Conservation (phyloP, 148 eudicot species). For the Amaranthus hypochondriacus region DNA sequence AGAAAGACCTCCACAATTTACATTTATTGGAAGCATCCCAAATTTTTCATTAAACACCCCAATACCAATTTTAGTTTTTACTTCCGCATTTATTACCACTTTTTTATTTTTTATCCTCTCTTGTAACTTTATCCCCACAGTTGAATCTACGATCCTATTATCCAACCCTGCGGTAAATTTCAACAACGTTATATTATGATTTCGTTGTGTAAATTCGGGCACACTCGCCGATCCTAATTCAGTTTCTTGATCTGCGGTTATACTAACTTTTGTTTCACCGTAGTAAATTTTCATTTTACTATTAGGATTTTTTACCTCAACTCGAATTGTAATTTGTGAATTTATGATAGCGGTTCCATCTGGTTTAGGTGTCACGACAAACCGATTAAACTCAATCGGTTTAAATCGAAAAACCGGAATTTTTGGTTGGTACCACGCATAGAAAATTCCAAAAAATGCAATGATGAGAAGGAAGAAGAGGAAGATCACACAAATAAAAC, state of each 20-base stretch:
- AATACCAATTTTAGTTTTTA: conserved; percentile 36
- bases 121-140: conserved; percentile 25
- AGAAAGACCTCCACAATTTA: conserved; percentile 34
- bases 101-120: conserved; percentile 23
- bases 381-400: conserved; percentile 27
- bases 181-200: conserved; percentile 37
- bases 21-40: conserved; percentile 30
- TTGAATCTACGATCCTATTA: conserved; percentile 23
- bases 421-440: conserved; percentile 33
- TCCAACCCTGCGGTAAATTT: conserved; percentile 21
- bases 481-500: conserved; percentile 14
- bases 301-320: conserved; percentile 40
- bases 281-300: conserved; percentile 23
- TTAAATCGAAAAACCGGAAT: conserved; percentile 35
- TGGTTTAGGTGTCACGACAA: conserved; percentile 22
- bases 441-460: conserved; percentile 22
- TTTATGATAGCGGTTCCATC: conserved; percentile 26
- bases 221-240: conserved; percentile 28
- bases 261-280: conserved; percentile 19
- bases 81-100: conserved; percentile 24
- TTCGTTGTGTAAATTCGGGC: conserved; percentile 33
- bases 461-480: conserved; percentile 17
- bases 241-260: conserved; percentile 28
- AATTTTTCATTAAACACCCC: conserved; percentile 27
- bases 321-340: conserved; percentile 22